Percentiles rank a stretch among this genome's conserved stretches.
Evolutionary conservation across 768 basidiomycete genomes (phyloP).

Genomic region (Mycena crocata): DNA sequence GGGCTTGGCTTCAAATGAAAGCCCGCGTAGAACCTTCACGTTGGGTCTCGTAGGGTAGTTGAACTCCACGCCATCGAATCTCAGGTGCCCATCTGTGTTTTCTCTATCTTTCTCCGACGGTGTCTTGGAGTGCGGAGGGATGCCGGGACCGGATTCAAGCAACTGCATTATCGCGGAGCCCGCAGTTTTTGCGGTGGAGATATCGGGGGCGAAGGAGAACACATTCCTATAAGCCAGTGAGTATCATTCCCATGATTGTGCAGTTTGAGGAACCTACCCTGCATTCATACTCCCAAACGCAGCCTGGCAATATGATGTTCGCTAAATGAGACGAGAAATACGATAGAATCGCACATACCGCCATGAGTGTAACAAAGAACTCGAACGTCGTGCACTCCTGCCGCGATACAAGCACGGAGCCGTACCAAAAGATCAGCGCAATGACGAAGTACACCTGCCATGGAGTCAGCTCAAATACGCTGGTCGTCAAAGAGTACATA

Average conservation of each 20-base stretch:
- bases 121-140: conserved; percentile 79
- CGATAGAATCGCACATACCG: conserved; percentile 44
- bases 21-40: conserved; percentile 84
- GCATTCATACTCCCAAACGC: conserved; percentile 31
- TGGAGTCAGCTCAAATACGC: too few relatives aligned
- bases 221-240: conserved; percentile 84
- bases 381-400: conserved; percentile 64
- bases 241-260: conserved; percentile 65
- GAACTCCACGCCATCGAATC: conserved; percentile 86
- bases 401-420: conserved; percentile 67
- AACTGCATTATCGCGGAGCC: conserved; percentile 80
- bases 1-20: conserved; percentile 77
- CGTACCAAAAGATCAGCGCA: conserved; percentile 85
- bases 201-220: conserved; percentile 87
- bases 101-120: conserved; percentile 59
- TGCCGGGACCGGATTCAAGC: conserved; percentile 78
- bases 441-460: conserved; percentile 91
- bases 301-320: too few relatives aligned
- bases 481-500: too few relatives aligned
- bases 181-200: conserved; percentile 85
- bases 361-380: conserved; percentile 90
- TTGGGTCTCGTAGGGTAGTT: conserved; percentile 88
- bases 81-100: conserved; percentile 69
- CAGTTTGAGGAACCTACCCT: conserved; percentile 60
- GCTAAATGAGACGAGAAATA: too few relatives aligned